Conservation (phyloP, 1,139 yeast species). For the Geotrichum histeridarum region DNA sequence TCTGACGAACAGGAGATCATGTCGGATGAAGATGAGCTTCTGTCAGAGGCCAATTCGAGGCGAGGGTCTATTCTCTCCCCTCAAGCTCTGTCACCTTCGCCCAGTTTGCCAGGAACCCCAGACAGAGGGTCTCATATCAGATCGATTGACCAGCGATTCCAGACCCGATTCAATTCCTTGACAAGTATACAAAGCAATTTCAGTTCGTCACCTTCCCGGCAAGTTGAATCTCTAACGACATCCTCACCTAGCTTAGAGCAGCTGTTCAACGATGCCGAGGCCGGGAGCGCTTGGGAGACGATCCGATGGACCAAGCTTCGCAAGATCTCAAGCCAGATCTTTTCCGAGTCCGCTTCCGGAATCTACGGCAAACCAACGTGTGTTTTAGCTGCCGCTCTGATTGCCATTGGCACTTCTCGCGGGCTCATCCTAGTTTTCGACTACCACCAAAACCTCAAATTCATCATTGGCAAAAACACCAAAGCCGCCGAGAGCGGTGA, state of each 20-base stretch:
- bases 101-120: constrained; percentile 13
- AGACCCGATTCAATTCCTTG: constrained; percentile 29
- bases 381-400: constrained; percentile 47
- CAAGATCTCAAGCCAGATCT: constrained; percentile 40
- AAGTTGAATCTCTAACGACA: not conserved
- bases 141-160: constrained; percentile 31
- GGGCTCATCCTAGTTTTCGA: constrained; percentile 60
- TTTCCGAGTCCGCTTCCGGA: constrained; percentile 38
- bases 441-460: constrained; percentile 52
- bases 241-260: constrained; percentile 22
- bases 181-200: constrained; percentile 18
- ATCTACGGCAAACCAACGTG: constrained; percentile 50
- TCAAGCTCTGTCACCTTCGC: constrained; percentile 13
- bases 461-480: constrained; percentile 38
- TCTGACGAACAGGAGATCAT: not conserved
- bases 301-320: constrained; percentile 45
- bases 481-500: constrained; percentile 38
- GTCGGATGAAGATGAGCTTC: constrained; percentile 5
- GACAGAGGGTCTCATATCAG: constrained; percentile 20
- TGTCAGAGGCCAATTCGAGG: constrained; percentile 6
- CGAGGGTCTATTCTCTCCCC: constrained; percentile 5
- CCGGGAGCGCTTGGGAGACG: constrained; percentile 31
- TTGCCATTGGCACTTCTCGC: constrained; percentile 58
- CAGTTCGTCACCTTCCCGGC: constrained; percentile 1
- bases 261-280: constrained; percentile 16